Evolutionary conservation across 2,329 filamentous ascomycete genomes (phyloP), one percentile per base, ranked within the genome.

Genomic region (Xylaria sp.): DNA sequence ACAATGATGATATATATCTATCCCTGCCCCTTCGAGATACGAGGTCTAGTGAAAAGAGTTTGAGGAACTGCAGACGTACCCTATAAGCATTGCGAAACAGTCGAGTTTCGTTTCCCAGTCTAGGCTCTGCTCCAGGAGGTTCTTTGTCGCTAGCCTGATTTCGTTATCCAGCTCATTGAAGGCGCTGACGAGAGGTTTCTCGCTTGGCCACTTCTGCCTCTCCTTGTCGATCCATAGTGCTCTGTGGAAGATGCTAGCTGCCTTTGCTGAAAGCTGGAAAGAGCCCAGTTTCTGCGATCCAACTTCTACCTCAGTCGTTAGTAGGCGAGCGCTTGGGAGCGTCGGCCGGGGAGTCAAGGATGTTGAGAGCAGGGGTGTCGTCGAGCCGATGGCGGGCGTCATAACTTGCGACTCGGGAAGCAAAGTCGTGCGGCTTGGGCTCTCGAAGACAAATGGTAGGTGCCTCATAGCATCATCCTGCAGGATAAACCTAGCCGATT

Each of bases 31-130:
- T 38, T 13, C 11, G 2, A 65, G 11, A 50, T 22, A 39, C 20
- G 15, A 39, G n/a, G 38, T 29, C 36, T 39, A 29, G 15, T 1
- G 42, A 9, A 55, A n/a, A 29, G 10, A n/a, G n/a, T 10, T 38
- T 10, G 27, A 29, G 27, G 27, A n/a, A 17, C 1, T 42, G 39
- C 17, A 50, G n/a, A 69, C 68, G 29, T 73, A 77, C 76, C 75
- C 75, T 31, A 75, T 68, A n/a, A 76, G 71, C 75, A 78, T 77
- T 5, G 76, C 74, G 44, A 78, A 78, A 55, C 76, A 77, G 47
- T 78, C 76, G 1, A 78, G 73, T 55, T 72, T 71, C 20, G 69
- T 61, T 63, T 77, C 75, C 76, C 76, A 78, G 22, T 77, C 72
- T 9, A 74, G 45, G 33, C 71, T 73, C 20, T 76, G 68, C 17